Base-by-base conservation (phyloP, 495 filamentous ascomycete genomes). In the Xylaria cubensis region DNA sequence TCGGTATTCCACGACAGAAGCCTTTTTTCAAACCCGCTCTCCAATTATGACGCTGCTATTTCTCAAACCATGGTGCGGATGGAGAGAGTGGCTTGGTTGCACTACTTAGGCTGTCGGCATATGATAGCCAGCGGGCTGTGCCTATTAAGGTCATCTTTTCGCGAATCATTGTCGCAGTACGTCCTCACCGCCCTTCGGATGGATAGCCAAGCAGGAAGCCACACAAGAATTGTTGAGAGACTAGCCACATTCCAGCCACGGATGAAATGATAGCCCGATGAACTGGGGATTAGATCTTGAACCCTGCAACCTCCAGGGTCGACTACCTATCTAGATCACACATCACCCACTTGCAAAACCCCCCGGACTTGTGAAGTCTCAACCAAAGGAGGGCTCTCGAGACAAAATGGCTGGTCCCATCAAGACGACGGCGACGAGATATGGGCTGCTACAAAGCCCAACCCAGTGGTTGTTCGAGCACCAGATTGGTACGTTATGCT, bases 401-500 rank as follows among this genome's bases (percentile, higher is more conserved):
- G 41, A 21, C 24, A 55, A 3, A 58, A 71, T 71, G 69, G 69
- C 69, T n/a, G 29, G 69, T 17, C 61, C 56, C 21, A 15, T 48
- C 41, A 50, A 59, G 72, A 62, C 55, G 39, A 62, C 55, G 65
- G 36, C 44, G 36, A 62, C 55, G 65, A 48, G 70, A 29, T 50
- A 69, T 15, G 73, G 69, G 26, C 32, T 50, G 21, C 41, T 62
- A 39, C 41, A 73, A 19, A 73, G 58, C 34, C 64, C 67, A 13
- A 68, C 63, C 17, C 59, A 68, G 41, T 74, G 73, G 73, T 15
- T 74, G 17, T 63, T 72, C 9, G 70, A 74, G 24, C 64, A 74
- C 48, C 73, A 74, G 48, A 74, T 71, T 34, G 69, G 69, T 71
- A 71, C 17, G 50, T 56, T 48, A 5, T 39, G 24, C 39, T 48